Evolutionary conservation across 2,329 filamentous ascomycete genomes (phyloP), one percentile per base, ranked within the genome.

Genomic region (Neonectria coccinea): DNA sequence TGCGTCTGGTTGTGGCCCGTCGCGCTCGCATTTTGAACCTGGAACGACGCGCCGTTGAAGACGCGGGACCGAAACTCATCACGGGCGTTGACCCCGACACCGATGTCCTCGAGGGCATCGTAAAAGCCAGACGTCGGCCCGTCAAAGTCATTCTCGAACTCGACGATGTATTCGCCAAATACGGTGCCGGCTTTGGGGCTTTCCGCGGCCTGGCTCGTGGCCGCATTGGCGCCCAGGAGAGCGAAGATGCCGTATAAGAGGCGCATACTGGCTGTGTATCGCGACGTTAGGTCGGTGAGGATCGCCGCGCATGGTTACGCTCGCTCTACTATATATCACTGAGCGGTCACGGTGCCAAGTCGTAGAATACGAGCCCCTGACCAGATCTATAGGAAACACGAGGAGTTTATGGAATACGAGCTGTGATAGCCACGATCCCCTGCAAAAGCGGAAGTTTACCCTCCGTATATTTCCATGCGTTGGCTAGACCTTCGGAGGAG

Each of bases 41-140:
- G 29, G 5, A 56, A 56, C 2, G 54, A 56, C n/a, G 54, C 54
- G 54, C 54, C 54, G 29, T 47, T 47, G 42, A 56, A 56, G 42
- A 56, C 25, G 29, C 54, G 29, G 3, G 54, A 56, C 16, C 45
- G 45, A 42, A 56, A 56, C 42, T 56, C 54, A 18, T 42, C 33
- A 18, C 54, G 54, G 18, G 47, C 27, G 2, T 39, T 22, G 7
- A 47, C 47, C 2, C 29, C 39, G 18, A 56, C 54, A 12, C 54
- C 54, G 11, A 25, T 36, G 27, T 27, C 54, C 11, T 47, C 54
- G 22, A 56, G 54, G 14, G 42, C 54, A 5, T 18, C 16, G 54
- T 45, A 56, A 3, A 56, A 39, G 18, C 18, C 25, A 1, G 54
- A 47, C 4, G 42, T 33, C 3, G 29, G 29, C 12, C 47, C 54